These are phyloP conservation scores for Cercospora sojina DNA, from an alignment of 2,329 filamentous ascomycete species.

Conservation along the genomic window DNA sequence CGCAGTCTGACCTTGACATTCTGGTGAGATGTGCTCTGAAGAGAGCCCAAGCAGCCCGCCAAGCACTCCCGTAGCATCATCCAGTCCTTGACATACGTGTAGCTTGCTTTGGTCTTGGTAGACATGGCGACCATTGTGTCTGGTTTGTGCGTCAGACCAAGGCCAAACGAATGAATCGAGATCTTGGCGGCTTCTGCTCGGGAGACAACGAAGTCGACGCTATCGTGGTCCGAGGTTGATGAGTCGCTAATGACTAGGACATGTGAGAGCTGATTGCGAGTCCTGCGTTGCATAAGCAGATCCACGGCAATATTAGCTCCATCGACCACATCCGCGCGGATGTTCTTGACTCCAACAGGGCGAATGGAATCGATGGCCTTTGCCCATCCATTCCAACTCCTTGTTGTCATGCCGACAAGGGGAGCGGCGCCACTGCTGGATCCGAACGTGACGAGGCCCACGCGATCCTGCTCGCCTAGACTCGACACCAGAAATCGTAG, in stretches of 20 bases:
- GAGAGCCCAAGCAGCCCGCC: conserved; percentile 84
- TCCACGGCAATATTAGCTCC: conserved; percentile 99
- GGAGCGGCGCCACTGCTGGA: conserved; percentile 91
- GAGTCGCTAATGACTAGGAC: conserved; percentile 98
- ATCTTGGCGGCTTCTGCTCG: conserved; percentile 97
- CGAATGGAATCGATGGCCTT: conserved; percentile 84
- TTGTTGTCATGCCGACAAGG: conserved; percentile 96
- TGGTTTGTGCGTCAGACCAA: conserved; percentile 95
- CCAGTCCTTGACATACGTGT: conserved; percentile 99
- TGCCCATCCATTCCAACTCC: conserved; percentile 88
- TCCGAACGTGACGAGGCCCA: conserved; percentile 96
- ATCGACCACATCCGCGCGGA: conserved; percentile 93
- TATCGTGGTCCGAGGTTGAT: conserved; percentile 88
- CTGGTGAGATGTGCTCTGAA: conserved; percentile 95
- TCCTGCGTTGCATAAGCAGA: conserved; percentile 93
- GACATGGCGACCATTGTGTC: conserved; percentile 99
- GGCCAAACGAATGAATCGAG: conserved; percentile 91
- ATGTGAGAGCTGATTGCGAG: conserved; percentile 89
- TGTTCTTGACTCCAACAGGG: conserved; percentile 92
- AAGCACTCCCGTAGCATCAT: conserved; percentile 99
- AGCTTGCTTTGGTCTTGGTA: conserved; percentile 90
- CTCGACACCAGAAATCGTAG: conserved; percentile 88
- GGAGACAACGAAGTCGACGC: conserved; percentile 96
- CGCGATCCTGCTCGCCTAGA: conserved; percentile 87
- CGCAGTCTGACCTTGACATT: conserved; percentile 95